These are phyloP conservation scores for Syzygium syzygioides DNA, from an alignment of 441 rosid genomes.

Conservation along the genomic window DNA sequence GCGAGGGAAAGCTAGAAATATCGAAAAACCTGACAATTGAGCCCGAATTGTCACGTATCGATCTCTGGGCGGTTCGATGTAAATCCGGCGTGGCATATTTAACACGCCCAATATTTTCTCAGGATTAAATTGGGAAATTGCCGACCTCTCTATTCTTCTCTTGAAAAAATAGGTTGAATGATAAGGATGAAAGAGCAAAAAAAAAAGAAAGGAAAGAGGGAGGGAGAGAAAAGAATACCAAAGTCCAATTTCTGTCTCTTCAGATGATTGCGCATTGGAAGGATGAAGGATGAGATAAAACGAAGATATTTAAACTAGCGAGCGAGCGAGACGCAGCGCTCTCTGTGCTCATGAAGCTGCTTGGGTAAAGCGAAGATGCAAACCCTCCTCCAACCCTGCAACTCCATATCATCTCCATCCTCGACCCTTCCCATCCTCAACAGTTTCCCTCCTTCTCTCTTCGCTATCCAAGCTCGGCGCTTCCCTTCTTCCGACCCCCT, in stretches of 20 bases:
- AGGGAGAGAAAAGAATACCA: too few relatives aligned
- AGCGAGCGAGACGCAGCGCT: conserved; percentile 14
- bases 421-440: neutral
- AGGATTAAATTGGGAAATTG: too few relatives aligned
- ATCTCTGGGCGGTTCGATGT: too few relatives aligned
- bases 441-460: neutral
- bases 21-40: too few relatives aligned
- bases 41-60: too few relatives aligned
- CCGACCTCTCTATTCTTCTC: too few relatives aligned
- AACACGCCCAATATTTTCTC: too few relatives aligned
- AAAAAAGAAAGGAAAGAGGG: too few relatives aligned
- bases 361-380: conserved; percentile 26
- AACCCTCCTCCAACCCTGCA: conserved; percentile 45
- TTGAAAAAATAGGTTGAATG: too few relatives aligned
- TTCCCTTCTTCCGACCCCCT: conserved; percentile 8
- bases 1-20: too few relatives aligned
- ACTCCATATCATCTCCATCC: conserved; percentile 25
- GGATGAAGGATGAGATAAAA: neutral
- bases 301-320: neutral
- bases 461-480: neutral
- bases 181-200: too few relatives aligned
- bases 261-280: neutral
- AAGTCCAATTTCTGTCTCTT: neutral
- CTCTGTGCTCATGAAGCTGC: neutral
- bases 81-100: too few relatives aligned